These are phyloP conservation scores for Citrus cavaleriei DNA, from an alignment of 345 rosid genomes.

Conservation along the genomic window DNA sequence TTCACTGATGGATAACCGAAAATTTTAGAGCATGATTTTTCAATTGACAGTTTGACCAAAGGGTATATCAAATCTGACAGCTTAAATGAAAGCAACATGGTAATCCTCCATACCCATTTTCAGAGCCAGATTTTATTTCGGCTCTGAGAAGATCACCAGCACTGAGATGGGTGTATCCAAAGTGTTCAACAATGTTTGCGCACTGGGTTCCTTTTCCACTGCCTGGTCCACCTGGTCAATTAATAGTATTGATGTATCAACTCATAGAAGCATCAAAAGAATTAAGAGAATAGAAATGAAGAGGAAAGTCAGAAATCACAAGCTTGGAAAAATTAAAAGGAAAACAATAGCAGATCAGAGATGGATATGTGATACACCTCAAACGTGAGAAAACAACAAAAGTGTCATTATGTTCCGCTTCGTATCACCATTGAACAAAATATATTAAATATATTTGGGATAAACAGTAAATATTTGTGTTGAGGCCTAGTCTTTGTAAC, in stretches of 20 bases:
- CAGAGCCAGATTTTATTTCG: constrained; percentile 70
- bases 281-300: background rate
- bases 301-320: background rate
- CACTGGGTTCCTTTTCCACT: constrained; percentile 91
- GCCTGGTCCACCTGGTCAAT: constrained; percentile 83
- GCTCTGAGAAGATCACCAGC: constrained; percentile 85
- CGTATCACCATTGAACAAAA: background rate
- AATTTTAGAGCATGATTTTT: background rate
- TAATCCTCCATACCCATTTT: constrained; percentile 51
- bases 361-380: background rate
- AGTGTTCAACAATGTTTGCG: constrained; percentile 55
- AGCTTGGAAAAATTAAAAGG: background rate
- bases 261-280: background rate
- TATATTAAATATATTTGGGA: background rate
- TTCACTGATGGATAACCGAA: background rate
- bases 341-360: background rate
- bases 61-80: background rate
- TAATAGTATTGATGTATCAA: background rate
- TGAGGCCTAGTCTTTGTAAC: background rate
- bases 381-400: background rate
- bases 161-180: constrained; percentile 75
- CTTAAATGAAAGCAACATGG: background rate
- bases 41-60: background rate
- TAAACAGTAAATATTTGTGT: background rate
- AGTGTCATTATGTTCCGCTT: background rate